Base-by-base conservation (phyloP, 352 stramenopile genomes). In the Phytophthora citricola region DNA sequence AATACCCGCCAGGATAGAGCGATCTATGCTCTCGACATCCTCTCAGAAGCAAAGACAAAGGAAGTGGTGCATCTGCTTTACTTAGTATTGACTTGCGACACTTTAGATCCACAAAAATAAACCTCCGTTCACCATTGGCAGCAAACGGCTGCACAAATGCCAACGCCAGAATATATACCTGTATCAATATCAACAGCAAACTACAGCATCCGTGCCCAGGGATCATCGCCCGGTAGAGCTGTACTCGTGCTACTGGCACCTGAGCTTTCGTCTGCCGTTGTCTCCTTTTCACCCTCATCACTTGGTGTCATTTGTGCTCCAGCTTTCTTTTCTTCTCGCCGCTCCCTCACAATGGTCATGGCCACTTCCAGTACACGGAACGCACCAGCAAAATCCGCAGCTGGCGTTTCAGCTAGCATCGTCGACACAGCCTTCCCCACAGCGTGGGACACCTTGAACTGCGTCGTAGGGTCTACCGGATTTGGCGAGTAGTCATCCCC, bases 291-390 rank as follows among this genome's bases (percentile, higher is more conserved):
- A 40, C 32, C 60, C 8, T 62, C 60, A 14, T 44, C 51, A 27
- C 24, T 68, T 14, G 32, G n/a, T 40, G 47, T 6, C 34, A 40
- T 3, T 48, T 34, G 50, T 8, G 17, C 10, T 53, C 38, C 36
- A 39, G n/a, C 24, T 61, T 11, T 15, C 20, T 45, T 55, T 5
- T 58, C 51, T 40, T 55, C 67, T 52, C 31, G 29, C 9, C 66
- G 66, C 17, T 73, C 46, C 1, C 55, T 54, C 14, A 73, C 63
- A 49, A 76, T 76, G 3, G 47, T 61, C 38, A 44, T 62, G 9
- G 71, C 71, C 12, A 76, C 62, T 27, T 76, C 71, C n/a, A 79
- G 41, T n/a, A 79, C 66, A 27, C 44, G 71, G 34, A 79, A 65
- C 5, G 66, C 66, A 36, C 50, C 49, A 9, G 58, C 20, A 48